Evolutionary conservation across 2,329 filamentous ascomycete species (phyloP).

Genomic region (Pyrenophora graminea): DNA sequence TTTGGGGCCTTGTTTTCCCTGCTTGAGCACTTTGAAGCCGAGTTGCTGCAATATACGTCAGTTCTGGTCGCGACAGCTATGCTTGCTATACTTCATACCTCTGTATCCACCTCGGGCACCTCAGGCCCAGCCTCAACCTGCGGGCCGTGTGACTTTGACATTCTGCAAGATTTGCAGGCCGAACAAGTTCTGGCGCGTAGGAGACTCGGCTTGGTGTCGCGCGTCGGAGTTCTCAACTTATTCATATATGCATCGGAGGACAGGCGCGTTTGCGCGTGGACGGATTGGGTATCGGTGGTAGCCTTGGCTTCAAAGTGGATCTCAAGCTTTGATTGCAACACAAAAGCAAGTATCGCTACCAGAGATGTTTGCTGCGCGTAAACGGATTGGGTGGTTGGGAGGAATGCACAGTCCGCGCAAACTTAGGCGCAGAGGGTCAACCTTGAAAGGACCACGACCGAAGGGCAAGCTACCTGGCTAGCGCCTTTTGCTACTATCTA

Average conservation of each 20-base stretch:
- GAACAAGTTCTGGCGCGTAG: constrained; percentile 63
- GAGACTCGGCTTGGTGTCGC: constrained; percentile 33
- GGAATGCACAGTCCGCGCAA: constrained; percentile 10
- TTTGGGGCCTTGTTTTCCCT: constrained; percentile 70
- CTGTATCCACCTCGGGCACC: constrained; percentile 78
- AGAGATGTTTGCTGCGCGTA: constrained; percentile 1
- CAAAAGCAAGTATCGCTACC: too few species aligned
- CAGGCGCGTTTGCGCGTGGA: constrained; percentile 20
- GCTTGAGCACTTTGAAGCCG: constrained; percentile 69
- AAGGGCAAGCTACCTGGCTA: constrained; percentile 16
- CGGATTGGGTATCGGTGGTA: background rate
- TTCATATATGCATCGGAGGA: constrained; percentile 37
- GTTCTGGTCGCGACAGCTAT: constrained; percentile 20
- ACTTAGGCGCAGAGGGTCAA: constrained; percentile 8
- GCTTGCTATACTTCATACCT: constrained; percentile 56
- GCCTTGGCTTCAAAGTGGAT: too few species aligned
- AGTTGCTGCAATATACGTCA: constrained; percentile 59
- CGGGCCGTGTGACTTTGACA: constrained; percentile 49
- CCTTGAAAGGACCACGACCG: constrained; percentile 18
- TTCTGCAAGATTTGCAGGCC: constrained; percentile 63
- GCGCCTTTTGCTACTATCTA: too few species aligned
- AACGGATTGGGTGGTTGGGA: constrained; percentile 11
- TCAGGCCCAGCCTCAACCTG: constrained; percentile 63
- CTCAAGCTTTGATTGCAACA: too few species aligned
- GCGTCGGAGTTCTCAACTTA: constrained; percentile 28